Base-by-base conservation (phyloP, 75 land plant species). In the Selaginella tamariscina region DNA sequence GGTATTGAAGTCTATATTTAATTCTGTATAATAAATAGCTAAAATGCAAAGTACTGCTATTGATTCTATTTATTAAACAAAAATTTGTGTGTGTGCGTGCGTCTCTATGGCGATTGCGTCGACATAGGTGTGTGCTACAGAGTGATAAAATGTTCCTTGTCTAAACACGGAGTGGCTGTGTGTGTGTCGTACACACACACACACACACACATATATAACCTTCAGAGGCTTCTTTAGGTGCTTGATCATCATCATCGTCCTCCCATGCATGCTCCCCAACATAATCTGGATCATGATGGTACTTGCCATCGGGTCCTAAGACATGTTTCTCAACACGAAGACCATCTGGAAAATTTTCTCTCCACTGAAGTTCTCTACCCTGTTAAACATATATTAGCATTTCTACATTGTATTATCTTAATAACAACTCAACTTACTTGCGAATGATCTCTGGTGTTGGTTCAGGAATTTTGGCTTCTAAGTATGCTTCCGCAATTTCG, bases 211-310 rank as follows among this genome's bases (percentile, higher is more conserved):
- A n/a, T 39, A 5, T 15, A 15, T 39, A 15, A 39, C 49, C 49
- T 39, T 39, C 49, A 15, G 49, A 5, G 15, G 11, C 49, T 39
- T 39, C 15, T 5, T 39, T 67, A 1, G 56, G 22, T 13, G 69
- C 72, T 56, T 68, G 30, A 13, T 74, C 83, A 20, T 75, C 62
- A 54, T 80, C 81, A 76, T 83, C 82, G 2, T 68, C 70, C 24
- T 80, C 82, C 94, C 94, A 88, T 32, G 88, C 88, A 82, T 83
- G 73, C 75, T 86, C 88, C 30, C 98, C 95, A 76, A 93, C 85
- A 75, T 81, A 86, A 30, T 83, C 67, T 39, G 56, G 74, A 69
- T 85, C 89, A 32, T 80, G 88, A 78, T 76, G 44, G 31, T 79
- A 71, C 21, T 65, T 69, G 30, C 90, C 98, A 69, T 81, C 80